Evolutionary conservation across 805 yeast species (phyloP).

Genomic region (Kregervanrija fluxuum): DNA sequence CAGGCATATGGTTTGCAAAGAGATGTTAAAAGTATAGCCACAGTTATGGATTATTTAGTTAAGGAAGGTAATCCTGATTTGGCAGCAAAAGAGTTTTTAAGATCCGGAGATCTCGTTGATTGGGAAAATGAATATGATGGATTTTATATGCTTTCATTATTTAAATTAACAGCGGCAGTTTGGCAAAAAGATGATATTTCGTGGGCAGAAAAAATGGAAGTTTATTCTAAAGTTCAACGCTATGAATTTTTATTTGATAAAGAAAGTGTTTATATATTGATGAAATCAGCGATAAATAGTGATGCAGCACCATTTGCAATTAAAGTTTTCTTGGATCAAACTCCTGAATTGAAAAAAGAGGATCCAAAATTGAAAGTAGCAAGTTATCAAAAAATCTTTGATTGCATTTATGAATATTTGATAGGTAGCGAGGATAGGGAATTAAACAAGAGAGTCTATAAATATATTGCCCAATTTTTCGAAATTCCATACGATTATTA

Average conservation of each 20-base stretch:
- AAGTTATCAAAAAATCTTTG: conserved; percentile 15
- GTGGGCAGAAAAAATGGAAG: conserved; percentile 17
- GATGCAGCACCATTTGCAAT: conserved; percentile 10
- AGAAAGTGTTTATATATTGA: conserved; percentile 32
- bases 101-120: conserved; percentile 29
- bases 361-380: conserved; percentile 19
- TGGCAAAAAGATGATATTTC: conserved; percentile 14
- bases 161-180: conserved; percentile 18
- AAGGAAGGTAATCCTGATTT: background rate
- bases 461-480: conserved; percentile 48
- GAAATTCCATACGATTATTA: conserved; percentile 52
- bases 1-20: conserved; percentile 24
- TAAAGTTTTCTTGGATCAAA: conserved; percentile 12
- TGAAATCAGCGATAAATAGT: conserved; percentile 14
- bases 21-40: conserved; percentile 30
- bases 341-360: conserved; percentile 27
- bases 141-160: conserved; percentile 20
- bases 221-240: conserved; percentile 36
- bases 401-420: conserved; percentile 9
- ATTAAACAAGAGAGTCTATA: conserved; percentile 55
- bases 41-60: conserved; percentile 26
- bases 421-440: conserved; percentile 5
- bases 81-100: conserved; percentile 7
- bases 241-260: conserved; percentile 32
- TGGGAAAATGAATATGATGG: conserved; percentile 35